These are phyloP conservation scores for Alternaria novae-zelandiae DNA, from an alignment of 2,329 filamentous ascomycete genomes.

Conservation along the genomic window DNA sequence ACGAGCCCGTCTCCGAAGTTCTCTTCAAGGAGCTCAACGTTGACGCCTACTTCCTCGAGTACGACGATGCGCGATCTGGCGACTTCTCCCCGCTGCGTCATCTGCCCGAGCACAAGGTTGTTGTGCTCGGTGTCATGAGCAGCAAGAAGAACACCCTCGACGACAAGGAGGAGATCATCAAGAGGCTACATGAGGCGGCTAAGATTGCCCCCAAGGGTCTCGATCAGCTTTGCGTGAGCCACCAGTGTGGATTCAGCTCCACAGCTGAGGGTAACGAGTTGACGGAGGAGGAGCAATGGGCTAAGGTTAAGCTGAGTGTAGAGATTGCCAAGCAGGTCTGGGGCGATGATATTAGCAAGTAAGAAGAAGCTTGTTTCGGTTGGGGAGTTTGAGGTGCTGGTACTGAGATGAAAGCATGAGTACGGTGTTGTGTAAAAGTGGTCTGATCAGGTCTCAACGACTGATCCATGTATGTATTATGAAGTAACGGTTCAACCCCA, in stretches of 20 bases:
- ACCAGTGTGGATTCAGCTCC: conserved; percentile 65
- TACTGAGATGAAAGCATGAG: neutral
- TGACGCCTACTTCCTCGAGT: conserved; percentile 66
- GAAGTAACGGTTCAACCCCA: conserved; percentile 1
- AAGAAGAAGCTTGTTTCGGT: neutral
- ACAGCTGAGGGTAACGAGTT: conserved; percentile 64
- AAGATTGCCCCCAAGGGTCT: conserved; percentile 59
- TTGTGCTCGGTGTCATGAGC: conserved; percentile 63
- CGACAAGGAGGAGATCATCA: conserved; percentile 51
- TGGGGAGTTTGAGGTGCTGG: neutral
- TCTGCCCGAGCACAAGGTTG: conserved; percentile 61
- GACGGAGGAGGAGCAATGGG: conserved; percentile 64
- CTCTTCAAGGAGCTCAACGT: conserved; percentile 64
- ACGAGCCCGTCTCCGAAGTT: conserved; percentile 65
- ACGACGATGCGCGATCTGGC: conserved; percentile 63
- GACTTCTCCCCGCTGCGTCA: conserved; percentile 63
- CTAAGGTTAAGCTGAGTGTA: conserved; percentile 61
- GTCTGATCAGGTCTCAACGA: neutral
- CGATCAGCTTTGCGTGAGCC: conserved; percentile 62
- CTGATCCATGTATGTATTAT: neutral
- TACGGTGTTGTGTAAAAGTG: neutral
- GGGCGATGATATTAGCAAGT: conserved; percentile 54
- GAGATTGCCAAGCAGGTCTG: conserved; percentile 65
- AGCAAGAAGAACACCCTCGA: conserved; percentile 66
- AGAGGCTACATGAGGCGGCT: conserved; percentile 46